Percentiles rank a stretch among this genome's conserved stretches.
Evolutionary conservation across 2,329 filamentous ascomycete species (phyloP).

Genomic region (Nemania serpens): DNA sequence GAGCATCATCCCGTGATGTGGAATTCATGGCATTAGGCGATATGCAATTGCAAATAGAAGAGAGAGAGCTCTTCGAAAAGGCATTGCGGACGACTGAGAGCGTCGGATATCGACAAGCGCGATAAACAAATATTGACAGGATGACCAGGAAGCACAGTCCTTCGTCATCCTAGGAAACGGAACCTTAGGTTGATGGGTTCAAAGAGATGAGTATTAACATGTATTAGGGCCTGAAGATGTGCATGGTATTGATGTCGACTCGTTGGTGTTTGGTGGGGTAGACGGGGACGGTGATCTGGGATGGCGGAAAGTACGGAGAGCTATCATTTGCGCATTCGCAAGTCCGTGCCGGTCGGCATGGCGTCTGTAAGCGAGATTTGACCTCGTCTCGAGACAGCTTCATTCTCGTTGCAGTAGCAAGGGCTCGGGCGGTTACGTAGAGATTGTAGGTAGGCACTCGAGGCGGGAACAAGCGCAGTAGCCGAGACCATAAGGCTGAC

Average conservation of each 20-base stretch:
- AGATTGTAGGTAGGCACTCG: constrained; percentile 2
- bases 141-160: constrained; percentile 7
- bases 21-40: constrained; percentile 9
- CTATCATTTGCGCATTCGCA: constrained; percentile 6
- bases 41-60: background rate
- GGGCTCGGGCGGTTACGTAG: background rate
- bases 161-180: background rate
- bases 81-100: constrained; percentile 2
- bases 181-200: background rate
- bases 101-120: constrained; percentile 1
- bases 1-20: background rate
- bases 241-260: constrained; percentile 7
- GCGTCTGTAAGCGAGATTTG: background rate
- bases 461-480: background rate
- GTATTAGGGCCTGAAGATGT: background rate
- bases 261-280: constrained; percentile 12
- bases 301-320: constrained; percentile 1
- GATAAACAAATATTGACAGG: constrained; percentile 3
- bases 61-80: background rate
- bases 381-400: background rate
- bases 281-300: background rate
- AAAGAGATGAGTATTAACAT: background rate
- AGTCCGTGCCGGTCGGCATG: background rate
- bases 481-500: background rate
- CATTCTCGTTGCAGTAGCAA: constrained; percentile 2